These are phyloP conservation scores for Chlorella vulgaris DNA, from an alignment of 139 green algal species.

Conservation along the genomic window DNA sequence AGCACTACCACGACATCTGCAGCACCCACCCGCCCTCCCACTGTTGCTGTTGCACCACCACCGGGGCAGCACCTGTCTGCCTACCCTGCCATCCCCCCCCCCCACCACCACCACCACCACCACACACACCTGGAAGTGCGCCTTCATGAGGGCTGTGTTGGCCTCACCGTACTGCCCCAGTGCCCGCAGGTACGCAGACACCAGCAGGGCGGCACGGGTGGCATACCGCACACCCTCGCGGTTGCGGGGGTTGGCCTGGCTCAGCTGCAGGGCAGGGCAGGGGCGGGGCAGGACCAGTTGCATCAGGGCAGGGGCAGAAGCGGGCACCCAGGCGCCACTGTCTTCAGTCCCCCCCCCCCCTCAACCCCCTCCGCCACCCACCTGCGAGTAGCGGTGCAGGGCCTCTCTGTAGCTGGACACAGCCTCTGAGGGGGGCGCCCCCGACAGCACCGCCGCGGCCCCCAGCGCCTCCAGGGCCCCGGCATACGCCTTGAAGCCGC, in stretches of 20 bases:
- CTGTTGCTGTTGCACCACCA: too few species aligned
- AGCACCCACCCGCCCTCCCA: too few species aligned
- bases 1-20: too few species aligned
- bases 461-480: constrained; percentile 72
- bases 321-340: too few species aligned
- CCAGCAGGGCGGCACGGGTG: constrained; percentile 58
- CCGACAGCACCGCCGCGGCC: constrained; percentile 43
- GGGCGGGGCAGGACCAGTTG: background rate
- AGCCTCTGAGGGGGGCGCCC: constrained; percentile 26
- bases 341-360: background rate
- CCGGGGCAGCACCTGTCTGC: too few species aligned
- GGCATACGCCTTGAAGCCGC: constrained; percentile 78
- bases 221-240: constrained; percentile 50
- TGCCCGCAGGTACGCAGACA: constrained; percentile 45
- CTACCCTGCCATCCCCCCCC: too few species aligned
- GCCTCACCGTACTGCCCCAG: constrained; percentile 52
- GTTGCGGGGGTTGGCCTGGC: constrained; percentile 11
- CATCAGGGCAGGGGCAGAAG: too few species aligned
- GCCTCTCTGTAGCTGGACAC: constrained; percentile 49
- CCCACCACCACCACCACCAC: background rate
- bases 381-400: constrained; percentile 47
- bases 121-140: constrained; percentile 67
- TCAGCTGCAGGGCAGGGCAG: constrained; percentile 7
- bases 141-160: constrained; percentile 73
- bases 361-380: background rate